Base-by-base conservation (phyloP, 805 yeast species). In the Zygoascus biomembranicola region DNA sequence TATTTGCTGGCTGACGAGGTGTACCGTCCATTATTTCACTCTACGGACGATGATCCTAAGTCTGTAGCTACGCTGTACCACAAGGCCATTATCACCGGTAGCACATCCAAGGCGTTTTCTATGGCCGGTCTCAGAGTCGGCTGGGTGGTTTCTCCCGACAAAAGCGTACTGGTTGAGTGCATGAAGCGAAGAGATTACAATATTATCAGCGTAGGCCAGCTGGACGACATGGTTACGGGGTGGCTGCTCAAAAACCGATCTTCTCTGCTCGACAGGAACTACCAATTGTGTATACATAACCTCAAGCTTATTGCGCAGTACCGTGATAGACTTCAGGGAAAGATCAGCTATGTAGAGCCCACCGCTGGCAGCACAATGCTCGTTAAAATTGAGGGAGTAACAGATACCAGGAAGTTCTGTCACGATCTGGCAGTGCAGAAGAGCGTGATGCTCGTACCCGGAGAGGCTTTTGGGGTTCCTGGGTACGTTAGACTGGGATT, bases 41-140 rank as follows among this genome's bases (percentile, higher is more conserved):
- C 73, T 4, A 46, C 51, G 8, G 54, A 52, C 19, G 45, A 35
- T 2, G 26, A 43, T n/a, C 78, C 81, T 5, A 63, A 63, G 32
- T 73, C 79, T 2, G 69, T 75, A 13, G 72, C 73, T 11, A 66
- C 70, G 35, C 61, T 77, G 23, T 75, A 75, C 54, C 69, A 68
- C 1, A 72, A 70, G 55, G 73, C 77, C 4, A 68, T 78, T 41
- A 69, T 75, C 8, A 77, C 81, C 0, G 71, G 78, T 2, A 77
- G 81, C 6, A 72, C 73, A 68, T 77, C 81, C n/a, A 79, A 78
- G 59, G 79, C 80, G 2, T 78, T 73, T 58, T 70, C 80, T 1
- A 63, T 77, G 48, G 82, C 83, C 8, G 83, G 83, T 4, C 64
- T 77, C 28, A 64, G 83, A 47, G 50, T 78, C 20, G 82, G 84